Evolutionary conservation across 2,329 filamentous ascomycete species (phyloP).

Genomic region (Alternaria tenuissima): DNA sequence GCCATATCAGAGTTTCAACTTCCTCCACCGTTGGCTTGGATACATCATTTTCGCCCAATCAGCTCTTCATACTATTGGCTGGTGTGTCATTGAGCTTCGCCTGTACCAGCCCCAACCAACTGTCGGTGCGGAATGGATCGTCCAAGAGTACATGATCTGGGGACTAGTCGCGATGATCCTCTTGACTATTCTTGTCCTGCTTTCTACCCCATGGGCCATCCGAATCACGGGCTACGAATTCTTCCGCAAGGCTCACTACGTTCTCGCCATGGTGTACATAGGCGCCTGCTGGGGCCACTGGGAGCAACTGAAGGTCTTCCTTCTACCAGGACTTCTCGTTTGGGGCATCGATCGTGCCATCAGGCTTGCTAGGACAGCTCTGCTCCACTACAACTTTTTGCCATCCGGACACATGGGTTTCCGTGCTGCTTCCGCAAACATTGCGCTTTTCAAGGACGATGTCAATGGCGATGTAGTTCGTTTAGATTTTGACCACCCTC

Average conservation of each 20-base stretch:
- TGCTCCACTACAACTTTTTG: constrained; percentile 63
- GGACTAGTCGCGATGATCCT: constrained; percentile 74
- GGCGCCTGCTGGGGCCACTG: constrained; percentile 81
- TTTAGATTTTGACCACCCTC: constrained; percentile 70
- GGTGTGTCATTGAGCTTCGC: constrained; percentile 71
- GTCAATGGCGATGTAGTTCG: constrained; percentile 64
- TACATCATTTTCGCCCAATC: constrained; percentile 76
- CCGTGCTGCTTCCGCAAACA: constrained; percentile 35
- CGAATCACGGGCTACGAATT: constrained; percentile 76
- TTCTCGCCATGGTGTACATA: constrained; percentile 76
- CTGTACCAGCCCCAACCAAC: constrained; percentile 77
- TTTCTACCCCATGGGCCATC: constrained; percentile 68
- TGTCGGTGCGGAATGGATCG: constrained; percentile 65
- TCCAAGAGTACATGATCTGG: constrained; percentile 75
- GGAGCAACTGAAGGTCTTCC: constrained; percentile 61
- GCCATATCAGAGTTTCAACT: constrained; percentile 77
- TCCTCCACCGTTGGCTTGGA: constrained; percentile 70
- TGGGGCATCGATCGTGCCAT: constrained; percentile 71
- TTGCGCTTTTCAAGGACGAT: constrained; percentile 48
- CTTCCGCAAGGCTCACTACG: constrained; percentile 77
- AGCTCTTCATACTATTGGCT: constrained; percentile 73
- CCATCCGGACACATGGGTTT: constrained; percentile 44
- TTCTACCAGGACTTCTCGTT: constrained; percentile 64
- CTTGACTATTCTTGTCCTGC: constrained; percentile 66
- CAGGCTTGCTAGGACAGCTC: constrained; percentile 64